phyloP scores from a whole-genome alignment of 257 asterid species.

The Scutellaria galericulata region DNA sequence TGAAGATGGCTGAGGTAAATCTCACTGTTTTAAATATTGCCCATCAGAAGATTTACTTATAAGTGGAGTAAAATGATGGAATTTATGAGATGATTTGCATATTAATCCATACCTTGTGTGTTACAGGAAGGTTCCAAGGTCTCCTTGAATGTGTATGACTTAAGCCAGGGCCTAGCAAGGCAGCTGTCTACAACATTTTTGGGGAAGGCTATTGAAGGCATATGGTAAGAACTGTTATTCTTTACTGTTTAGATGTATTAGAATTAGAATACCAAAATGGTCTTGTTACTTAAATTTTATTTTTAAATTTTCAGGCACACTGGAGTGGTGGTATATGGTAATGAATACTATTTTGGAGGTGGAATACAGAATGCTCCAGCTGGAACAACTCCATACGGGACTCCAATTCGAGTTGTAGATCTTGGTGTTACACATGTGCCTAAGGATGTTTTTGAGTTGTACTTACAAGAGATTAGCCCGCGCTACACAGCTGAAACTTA shows the following conservation, averaged over 20 bases:
- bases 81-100: neutral
- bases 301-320: conserved; percentile 74
- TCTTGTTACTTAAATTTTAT: neutral
- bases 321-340: conserved; percentile 86
- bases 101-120: conserved; percentile 25
- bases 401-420: conserved; percentile 76
- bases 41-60: neutral
- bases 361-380: conserved; percentile 78
- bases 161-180: conserved; percentile 94
- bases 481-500: conserved; percentile 89
- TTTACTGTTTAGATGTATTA: conserved; percentile 5
- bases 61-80: neutral
- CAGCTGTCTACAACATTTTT: conserved; percentile 78
- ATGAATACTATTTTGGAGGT: conserved; percentile 87
- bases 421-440: conserved; percentile 92
- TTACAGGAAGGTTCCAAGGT: conserved; percentile 87
- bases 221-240: conserved; percentile 62
- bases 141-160: conserved; percentile 78
- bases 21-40: neutral
- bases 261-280: neutral
- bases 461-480: conserved; percentile 78
- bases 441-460: conserved; percentile 79
- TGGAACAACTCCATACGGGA: conserved; percentile 87
- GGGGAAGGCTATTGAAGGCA: conserved; percentile 93
- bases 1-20: conserved; percentile 64